Evolutionary conservation across 1,139 yeast species (phyloP), one percentile per base, ranked within the genome.

Genomic region (Citeromyces hawaiiensis): DNA sequence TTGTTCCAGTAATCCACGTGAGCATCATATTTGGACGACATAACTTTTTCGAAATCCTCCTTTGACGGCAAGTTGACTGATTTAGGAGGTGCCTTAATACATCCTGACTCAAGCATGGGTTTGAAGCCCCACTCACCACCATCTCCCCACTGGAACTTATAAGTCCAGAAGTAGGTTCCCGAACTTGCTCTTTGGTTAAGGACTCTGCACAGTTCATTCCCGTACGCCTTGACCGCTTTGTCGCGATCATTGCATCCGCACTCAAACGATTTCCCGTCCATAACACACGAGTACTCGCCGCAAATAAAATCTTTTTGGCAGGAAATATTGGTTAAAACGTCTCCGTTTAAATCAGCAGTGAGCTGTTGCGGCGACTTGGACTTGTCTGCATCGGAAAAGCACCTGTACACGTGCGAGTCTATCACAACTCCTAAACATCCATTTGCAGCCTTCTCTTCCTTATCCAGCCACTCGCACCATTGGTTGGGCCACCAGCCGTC

Each of bases 121-220:
- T 71, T 68, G 57, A 85, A 79, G 42, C 91, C 96, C 97, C 97
- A 88, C 60, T 86, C 96, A 9, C 96, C 97, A 34, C 96, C 96
- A 51, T 80, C 81, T 2, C 96, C 96, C 42, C 76, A 69, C 54
- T 81, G 75, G 54, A 88, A 88, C 58, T 85, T 86, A 56, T 63
- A 83, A 1, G 96, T 85, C 97, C 97, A 91, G 59, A 91, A 91
- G 57, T 70, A 88, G 40, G 72, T 68, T 0, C 96, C 96, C 41
- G 75, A 70, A 4, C 66, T 57, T 1, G 88, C 78, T 38, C 82
- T 60, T 36, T 68, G 52, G 9, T 54, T 51, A 48, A 82, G 71
- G 3, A 71, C 47, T 2, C 59, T 53, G 3, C 55, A 50, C 53
- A 77, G 73, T 27, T 53, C 57, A 16, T 55, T 53, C 44, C 80